Evolutionary conservation across 345 rosid genomes (phyloP).

Genomic region (Euclidium syriacum): DNA sequence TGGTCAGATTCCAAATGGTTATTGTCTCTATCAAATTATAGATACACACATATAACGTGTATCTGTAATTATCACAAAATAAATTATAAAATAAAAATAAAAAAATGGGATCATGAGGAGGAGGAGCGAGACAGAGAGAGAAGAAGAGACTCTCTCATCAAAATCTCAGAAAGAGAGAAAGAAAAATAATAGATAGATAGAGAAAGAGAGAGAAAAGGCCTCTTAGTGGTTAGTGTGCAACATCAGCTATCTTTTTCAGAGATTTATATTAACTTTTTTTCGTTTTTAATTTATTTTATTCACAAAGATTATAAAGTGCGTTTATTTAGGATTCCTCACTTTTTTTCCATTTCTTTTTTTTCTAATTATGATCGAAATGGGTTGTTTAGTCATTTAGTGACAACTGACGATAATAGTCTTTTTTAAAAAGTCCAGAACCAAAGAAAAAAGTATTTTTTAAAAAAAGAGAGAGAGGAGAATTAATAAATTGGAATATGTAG

Average conservation of each 20-base stretch:
- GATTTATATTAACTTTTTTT: conserved; percentile 8
- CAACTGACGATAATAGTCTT: conserved; percentile 5
- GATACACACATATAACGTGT: conserved; percentile 26
- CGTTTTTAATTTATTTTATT: neutral
- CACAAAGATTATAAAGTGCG: conserved; percentile 15
- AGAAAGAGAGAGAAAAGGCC: neutral
- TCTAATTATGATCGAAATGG: conserved; percentile 19
- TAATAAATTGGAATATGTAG: too few species aligned
- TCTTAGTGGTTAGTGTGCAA: conserved; percentile 25
- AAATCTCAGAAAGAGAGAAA: conserved; percentile 13
- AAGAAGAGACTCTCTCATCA: conserved; percentile 21
- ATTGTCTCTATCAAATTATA: conserved; percentile 24
- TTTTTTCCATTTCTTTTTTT: neutral
- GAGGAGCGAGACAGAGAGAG: conserved; percentile 12
- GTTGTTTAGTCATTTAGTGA: conserved; percentile 24
- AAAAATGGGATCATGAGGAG: conserved; percentile 25
- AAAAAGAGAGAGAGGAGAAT: too few species aligned
- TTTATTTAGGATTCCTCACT: conserved; percentile 25
- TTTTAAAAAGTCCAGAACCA: neutral
- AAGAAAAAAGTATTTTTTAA: too few species aligned
- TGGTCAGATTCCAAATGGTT: conserved; percentile 33
- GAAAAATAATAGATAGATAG: conserved; percentile 10
- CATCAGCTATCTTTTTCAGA: conserved; percentile 28
- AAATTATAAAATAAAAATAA: neutral
- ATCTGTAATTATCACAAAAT: conserved; percentile 22